Percentiles rank a stretch among this genome's conserved stretches.
These are phyloP conservation scores for Saccharomycopsis capsularis DNA, from an alignment of 805 yeast genomes.

Conservation along the genomic window DNA sequence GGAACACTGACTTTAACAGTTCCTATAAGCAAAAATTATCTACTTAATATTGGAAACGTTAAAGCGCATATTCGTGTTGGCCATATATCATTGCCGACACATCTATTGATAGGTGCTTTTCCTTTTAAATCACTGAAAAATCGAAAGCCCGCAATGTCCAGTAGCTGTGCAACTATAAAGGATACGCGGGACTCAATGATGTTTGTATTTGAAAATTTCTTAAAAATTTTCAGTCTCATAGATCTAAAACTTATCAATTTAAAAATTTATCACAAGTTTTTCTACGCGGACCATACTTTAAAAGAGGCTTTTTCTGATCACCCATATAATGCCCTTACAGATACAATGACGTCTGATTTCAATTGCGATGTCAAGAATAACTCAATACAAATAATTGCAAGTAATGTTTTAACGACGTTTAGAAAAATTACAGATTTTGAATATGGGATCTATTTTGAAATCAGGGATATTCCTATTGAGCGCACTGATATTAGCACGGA, in stretches of 20 bases:
- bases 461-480: not conserved
- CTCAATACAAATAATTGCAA: not conserved
- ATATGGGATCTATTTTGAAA: conserved; percentile 5
- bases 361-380: too few relatives aligned
- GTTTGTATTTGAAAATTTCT: not conserved
- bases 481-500: not conserved
- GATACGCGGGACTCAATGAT: not conserved
- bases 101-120: too few relatives aligned
- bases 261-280: conserved; percentile 3
- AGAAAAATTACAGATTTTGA: not conserved
- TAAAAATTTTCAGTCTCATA: conserved; percentile 1
- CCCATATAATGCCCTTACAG: too few relatives aligned
- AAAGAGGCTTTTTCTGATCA: not conserved
- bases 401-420: not conserved
- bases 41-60: not conserved
- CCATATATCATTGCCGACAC: conserved; percentile 2
- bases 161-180: too few relatives aligned
- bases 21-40: too few relatives aligned
- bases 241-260: conserved; percentile 10
- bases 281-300: not conserved
- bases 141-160: too few relatives aligned
- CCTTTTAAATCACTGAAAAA: too few relatives aligned
- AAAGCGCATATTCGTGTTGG: conserved; percentile 1
- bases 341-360: too few relatives aligned
- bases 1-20: too few relatives aligned